A percentile compares a stretch with the other conserved stretches of the same genome.
Conservation (phyloP, 2,329 filamentous ascomycete genomes). For the Ceratocystis destructans region DNA sequence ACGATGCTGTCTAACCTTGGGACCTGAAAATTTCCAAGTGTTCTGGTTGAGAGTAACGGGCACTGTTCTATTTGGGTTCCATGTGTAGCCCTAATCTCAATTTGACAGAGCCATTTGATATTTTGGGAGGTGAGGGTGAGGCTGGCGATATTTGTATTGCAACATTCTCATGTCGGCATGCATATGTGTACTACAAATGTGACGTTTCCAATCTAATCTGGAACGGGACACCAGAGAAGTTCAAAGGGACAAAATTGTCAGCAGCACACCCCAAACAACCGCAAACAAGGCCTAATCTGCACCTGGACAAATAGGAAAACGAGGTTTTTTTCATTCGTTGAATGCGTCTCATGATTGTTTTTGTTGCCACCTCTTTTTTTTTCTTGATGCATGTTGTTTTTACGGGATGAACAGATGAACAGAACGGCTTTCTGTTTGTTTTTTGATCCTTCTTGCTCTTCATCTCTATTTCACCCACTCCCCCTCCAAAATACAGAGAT, state of each 20-base stretch:
- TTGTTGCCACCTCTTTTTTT: not conserved
- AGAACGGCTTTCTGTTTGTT: not conserved
- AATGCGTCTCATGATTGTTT: not conserved
- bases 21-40: not conserved
- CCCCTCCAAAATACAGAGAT: not conserved
- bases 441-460: slow-evolving; percentile 2
- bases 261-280: not conserved
- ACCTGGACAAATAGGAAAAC: not conserved
- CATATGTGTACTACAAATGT: slow-evolving; percentile 2
- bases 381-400: not conserved
- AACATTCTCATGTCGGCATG: not conserved
- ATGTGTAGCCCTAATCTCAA: not conserved
- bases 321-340: not conserved
- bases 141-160: not conserved
- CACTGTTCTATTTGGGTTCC: not conserved
- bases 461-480: slow-evolving; percentile 3
- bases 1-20: not conserved
- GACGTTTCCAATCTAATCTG: not conserved
- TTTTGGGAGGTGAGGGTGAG: not conserved
- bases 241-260: not conserved
- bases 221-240: not conserved
- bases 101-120: not conserved
- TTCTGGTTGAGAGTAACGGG: not conserved
- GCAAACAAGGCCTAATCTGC: not conserved
- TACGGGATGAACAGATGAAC: slow-evolving; percentile 8